These are phyloP conservation scores for Saccharomycopsis fermentans DNA, from an alignment of 805 yeast species.

Conservation along the genomic window DNA sequence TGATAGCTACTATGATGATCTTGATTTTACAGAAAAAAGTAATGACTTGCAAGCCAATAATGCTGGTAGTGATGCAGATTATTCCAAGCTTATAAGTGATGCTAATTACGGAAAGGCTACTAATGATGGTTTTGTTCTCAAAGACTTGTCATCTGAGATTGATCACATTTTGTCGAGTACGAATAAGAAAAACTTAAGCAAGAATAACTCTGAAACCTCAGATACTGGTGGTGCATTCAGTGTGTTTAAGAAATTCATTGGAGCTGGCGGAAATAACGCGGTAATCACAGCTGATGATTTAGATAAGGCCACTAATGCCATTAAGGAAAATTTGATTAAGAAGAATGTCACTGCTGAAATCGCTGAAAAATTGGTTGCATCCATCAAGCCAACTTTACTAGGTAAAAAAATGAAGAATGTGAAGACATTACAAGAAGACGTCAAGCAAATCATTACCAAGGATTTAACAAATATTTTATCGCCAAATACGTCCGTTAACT, in stretches of 20 bases:
- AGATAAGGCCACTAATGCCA: conserved; percentile 48
- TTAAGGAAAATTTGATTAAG: conserved; percentile 67
- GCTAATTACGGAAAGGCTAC: conserved; percentile 17
- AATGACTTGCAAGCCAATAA: not conserved
- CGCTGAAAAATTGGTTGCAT: conserved; percentile 59
- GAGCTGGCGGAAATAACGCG: conserved; percentile 49
- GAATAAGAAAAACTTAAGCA: not conserved
- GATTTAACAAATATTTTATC: conserved; percentile 69
- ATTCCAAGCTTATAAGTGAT: conserved; percentile 19
- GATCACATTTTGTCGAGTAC: conserved; percentile 12
- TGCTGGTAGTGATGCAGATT: conserved; percentile 20
- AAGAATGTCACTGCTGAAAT: conserved; percentile 91
- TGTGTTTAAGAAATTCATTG: conserved; percentile 45
- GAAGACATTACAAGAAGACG: conserved; percentile 66
- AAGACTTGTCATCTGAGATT: conserved; percentile 14
- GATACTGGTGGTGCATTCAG: conserved; percentile 37
- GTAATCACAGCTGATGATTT: conserved; percentile 55
- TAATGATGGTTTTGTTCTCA: conserved; percentile 13
- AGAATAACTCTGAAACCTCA: not conserved
- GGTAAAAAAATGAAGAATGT: conserved; percentile 67
- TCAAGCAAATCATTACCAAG: conserved; percentile 52
- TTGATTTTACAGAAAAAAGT: conserved; percentile 16
- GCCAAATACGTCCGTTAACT: conserved; percentile 83
- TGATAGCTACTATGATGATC: not conserved
- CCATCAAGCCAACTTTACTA: conserved; percentile 56